phyloP scores from a whole-genome alignment of 2,329 filamentous ascomycete genomes.

The Drechslerella coelobrocha region DNA sequence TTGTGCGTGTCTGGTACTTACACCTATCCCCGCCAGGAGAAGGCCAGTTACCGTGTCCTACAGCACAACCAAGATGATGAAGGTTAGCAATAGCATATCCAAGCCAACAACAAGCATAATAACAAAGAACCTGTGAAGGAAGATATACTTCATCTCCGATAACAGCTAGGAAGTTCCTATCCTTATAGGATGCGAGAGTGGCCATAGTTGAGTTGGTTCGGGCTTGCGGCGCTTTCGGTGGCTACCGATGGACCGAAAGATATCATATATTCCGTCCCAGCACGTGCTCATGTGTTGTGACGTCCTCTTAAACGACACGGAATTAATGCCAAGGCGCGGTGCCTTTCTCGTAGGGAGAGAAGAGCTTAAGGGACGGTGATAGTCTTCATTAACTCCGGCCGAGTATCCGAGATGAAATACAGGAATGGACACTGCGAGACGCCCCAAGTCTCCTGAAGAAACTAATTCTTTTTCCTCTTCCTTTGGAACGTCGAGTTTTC shows the following conservation, averaged over 20 bases:
- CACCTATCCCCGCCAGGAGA: constrained; percentile 91
- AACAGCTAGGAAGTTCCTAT: constrained; percentile 94
- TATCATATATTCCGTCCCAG: background rate
- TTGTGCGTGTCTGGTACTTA: constrained; percentile 61
- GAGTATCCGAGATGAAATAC: constrained; percentile 27
- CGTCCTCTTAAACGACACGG: constrained; percentile 12
- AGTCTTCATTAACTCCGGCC: constrained; percentile 37
- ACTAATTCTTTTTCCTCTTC: background rate
- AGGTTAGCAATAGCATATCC: background rate
- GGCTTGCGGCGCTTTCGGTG: constrained; percentile 16
- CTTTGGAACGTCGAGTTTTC: background rate
- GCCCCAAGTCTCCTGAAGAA: background rate
- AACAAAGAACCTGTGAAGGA: background rate
- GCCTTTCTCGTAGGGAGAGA: background rate
- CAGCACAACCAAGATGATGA: constrained; percentile 44
- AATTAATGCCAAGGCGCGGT: constrained; percentile 23
- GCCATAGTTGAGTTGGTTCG: constrained; percentile 36
- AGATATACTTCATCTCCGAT: constrained; percentile 87
- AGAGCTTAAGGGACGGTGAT: constrained; percentile 30
- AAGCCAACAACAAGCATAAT: background rate
- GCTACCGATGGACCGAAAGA: background rate
- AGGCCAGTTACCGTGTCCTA: constrained; percentile 96
- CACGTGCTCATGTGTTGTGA: constrained; percentile 5
- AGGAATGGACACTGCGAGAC: background rate
- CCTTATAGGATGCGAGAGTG: constrained; percentile 65